phyloP scores from a whole-genome alignment of 2,329 filamentous ascomycete species.

The Cercospora nicotianae region DNA sequence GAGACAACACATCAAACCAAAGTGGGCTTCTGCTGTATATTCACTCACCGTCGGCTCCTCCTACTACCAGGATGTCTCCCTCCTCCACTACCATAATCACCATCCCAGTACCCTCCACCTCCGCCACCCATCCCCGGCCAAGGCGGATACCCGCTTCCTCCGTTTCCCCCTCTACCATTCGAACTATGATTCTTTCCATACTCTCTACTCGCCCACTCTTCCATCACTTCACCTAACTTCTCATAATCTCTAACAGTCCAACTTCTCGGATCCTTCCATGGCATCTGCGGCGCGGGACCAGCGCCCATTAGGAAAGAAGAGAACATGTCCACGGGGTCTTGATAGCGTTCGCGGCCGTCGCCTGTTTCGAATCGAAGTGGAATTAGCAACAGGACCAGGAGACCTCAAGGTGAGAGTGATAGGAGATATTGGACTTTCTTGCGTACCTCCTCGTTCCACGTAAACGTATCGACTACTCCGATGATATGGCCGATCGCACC shows the following conservation, averaged over 20 bases:
- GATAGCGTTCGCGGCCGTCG: slow-evolving; percentile 29
- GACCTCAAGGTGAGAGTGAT: too few species aligned
- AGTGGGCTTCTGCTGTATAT: not conserved
- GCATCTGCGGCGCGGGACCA: slow-evolving; percentile 12
- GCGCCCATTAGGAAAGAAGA: slow-evolving; percentile 21
- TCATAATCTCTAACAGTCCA: slow-evolving; percentile 35
- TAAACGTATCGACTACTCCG: slow-evolving; percentile 29
- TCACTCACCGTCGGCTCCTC: slow-evolving; percentile 6
- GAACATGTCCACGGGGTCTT: slow-evolving; percentile 31
- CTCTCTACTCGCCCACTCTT: slow-evolving; percentile 26
- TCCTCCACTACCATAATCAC: slow-evolving; percentile 1
- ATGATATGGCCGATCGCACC: slow-evolving; percentile 27
- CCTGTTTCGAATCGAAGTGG: not conserved
- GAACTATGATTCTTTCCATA: slow-evolving; percentile 15
- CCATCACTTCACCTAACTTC: slow-evolving; percentile 29
- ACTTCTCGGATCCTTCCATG: slow-evolving; percentile 24
- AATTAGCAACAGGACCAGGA: not conserved
- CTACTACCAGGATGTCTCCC: not conserved
- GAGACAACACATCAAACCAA: not conserved
- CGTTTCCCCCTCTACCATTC: slow-evolving; percentile 3
- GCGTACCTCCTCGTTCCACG: slow-evolving; percentile 27
- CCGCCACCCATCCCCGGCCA: slow-evolving; percentile 11
- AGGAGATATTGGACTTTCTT: too few species aligned
- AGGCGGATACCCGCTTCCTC: slow-evolving; percentile 10
- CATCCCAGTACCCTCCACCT: slow-evolving; percentile 16